Percentiles rank a stretch among this genome's conserved stretches.
These are phyloP conservation scores for Trifolium dubium DNA, from an alignment of 306 rosid genomes.

Conservation along the genomic window DNA sequence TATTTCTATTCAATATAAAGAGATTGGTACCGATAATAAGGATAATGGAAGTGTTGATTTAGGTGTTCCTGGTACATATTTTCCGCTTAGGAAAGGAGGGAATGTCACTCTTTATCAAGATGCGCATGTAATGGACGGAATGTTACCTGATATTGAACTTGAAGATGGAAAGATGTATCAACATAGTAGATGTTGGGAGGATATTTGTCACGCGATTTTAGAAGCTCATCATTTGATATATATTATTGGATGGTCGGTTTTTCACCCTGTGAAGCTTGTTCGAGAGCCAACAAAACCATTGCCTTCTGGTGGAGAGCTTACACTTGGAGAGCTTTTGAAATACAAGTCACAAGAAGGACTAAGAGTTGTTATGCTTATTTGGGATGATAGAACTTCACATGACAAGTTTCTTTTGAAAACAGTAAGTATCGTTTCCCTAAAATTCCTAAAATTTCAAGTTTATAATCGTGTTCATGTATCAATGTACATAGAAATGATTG, in stretches of 20 bases:
- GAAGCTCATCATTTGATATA: slow-evolving; percentile 73
- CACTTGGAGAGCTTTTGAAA: slow-evolving; percentile 71
- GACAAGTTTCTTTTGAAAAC: slow-evolving; percentile 72
- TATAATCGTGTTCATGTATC: not conserved
- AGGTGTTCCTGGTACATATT: slow-evolving; percentile 67
- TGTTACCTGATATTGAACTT: slow-evolving; percentile 62
- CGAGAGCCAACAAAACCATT: slow-evolving; percentile 68
- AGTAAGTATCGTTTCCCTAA: slow-evolving; percentile 38
- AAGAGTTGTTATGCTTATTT: slow-evolving; percentile 62
- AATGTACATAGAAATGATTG: slow-evolving; percentile 1
- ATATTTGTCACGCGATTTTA: slow-evolving; percentile 72
- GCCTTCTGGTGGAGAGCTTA: slow-evolving; percentile 71
- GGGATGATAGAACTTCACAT: slow-evolving; percentile 86
- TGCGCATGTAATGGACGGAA: slow-evolving; percentile 63
- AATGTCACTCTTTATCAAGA: slow-evolving; percentile 74
- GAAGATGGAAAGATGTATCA: slow-evolving; percentile 57
- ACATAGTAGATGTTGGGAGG: slow-evolving; percentile 70
- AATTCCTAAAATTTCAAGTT: not conserved
- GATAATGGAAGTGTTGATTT: slow-evolving; percentile 24
- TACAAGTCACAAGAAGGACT: slow-evolving; percentile 80
- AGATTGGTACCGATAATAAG: slow-evolving; percentile 37
- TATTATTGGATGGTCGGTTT: slow-evolving; percentile 72
- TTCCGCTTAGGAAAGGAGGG: slow-evolving; percentile 72
- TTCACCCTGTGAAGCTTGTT: slow-evolving; percentile 61
- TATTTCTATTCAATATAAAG: slow-evolving; percentile 58